Evolutionary conservation across 2,329 filamentous ascomycete species (phyloP).

Genomic region (Ophiostoma sp.): DNA sequence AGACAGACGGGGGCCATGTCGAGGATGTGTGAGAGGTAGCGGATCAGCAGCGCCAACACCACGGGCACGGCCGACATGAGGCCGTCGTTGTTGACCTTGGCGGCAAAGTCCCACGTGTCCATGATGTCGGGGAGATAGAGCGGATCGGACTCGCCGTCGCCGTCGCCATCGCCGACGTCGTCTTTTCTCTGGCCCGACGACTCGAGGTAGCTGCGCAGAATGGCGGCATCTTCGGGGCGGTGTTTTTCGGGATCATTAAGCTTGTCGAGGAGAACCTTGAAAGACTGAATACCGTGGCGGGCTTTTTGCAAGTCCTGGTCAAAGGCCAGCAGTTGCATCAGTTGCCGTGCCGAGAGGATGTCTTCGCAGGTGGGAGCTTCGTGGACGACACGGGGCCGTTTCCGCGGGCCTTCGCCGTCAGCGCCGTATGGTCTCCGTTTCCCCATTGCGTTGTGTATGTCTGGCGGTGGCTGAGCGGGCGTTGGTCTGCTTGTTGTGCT

Average conservation of each 20-base stretch:
- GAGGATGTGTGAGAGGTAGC: conserved; percentile 66
- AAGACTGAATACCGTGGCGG: conserved; percentile 64
- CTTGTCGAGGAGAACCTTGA: conserved; percentile 66
- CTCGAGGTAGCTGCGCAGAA: conserved; percentile 66
- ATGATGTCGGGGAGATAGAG: conserved; percentile 73
- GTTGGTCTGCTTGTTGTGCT: neutral
- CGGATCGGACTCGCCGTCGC: conserved; percentile 50
- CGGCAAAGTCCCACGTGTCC: conserved; percentile 81
- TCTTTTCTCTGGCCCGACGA: conserved; percentile 37
- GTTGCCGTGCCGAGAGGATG: conserved; percentile 58
- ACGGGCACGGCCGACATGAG: conserved; percentile 76
- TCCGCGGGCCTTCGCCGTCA: conserved; percentile 42
- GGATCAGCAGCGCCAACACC: conserved; percentile 74
- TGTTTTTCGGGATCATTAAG: conserved; percentile 50
- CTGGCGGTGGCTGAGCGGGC: too few relatives aligned
- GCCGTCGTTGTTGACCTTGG: conserved; percentile 71
- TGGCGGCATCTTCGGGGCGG: conserved; percentile 46
- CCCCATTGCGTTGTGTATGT: conserved; percentile 35
- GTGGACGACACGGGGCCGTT: conserved; percentile 53
- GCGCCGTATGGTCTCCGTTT: conserved; percentile 41
- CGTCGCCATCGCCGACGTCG: conserved; percentile 37
- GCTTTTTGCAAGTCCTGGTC: conserved; percentile 63
- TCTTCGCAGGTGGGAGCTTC: conserved; percentile 56
- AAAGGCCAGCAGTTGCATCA: conserved; percentile 64
- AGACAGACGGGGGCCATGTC: conserved; percentile 71